Conservation (phyloP, 2,329 filamentous ascomycete genomes). For the Curvularia spicifera region DNA sequence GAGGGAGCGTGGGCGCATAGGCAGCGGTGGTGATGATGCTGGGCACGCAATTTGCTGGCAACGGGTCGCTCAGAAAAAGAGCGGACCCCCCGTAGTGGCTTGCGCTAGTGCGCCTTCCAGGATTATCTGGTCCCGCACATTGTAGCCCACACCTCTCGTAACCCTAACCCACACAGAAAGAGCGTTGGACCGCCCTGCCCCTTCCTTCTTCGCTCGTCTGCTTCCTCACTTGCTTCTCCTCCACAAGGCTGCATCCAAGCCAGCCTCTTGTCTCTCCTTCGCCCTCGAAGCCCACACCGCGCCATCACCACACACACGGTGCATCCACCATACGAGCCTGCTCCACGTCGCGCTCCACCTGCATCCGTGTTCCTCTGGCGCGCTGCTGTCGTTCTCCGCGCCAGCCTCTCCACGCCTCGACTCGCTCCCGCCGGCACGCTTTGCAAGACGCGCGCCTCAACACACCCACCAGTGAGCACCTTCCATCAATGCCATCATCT, state of each 20-base stretch:
- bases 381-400: conserved; percentile 35
- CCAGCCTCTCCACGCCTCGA: conserved; percentile 34
- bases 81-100: conserved; percentile 21
- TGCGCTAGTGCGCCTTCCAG: conserved; percentile 13
- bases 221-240: conserved; percentile 32
- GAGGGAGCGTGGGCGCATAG: conserved; percentile 12
- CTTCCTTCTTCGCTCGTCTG: conserved; percentile 34
- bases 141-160: conserved; percentile 13
- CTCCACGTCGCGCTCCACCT: conserved; percentile 18
- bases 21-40: conserved; percentile 18
- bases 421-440: conserved; percentile 21
- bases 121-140: conserved; percentile 15
- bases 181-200: conserved; percentile 35
- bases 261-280: conserved; percentile 14
- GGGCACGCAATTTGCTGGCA: conserved; percentile 29
- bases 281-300: conserved; percentile 19
- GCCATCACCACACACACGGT: conserved; percentile 18
- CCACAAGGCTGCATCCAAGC: conserved; percentile 25
- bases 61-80: conserved; percentile 21
- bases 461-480: conserved; percentile 14
- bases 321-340: conserved; percentile 8
- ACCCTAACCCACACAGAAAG: conserved; percentile 26
- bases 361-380: conserved; percentile 26
- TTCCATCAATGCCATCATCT: conserved; percentile 6
- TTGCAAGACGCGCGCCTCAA: conserved; percentile 25